phyloP scores from a whole-genome alignment of 139 green algal species.

The Coelastrella sp. region DNA sequence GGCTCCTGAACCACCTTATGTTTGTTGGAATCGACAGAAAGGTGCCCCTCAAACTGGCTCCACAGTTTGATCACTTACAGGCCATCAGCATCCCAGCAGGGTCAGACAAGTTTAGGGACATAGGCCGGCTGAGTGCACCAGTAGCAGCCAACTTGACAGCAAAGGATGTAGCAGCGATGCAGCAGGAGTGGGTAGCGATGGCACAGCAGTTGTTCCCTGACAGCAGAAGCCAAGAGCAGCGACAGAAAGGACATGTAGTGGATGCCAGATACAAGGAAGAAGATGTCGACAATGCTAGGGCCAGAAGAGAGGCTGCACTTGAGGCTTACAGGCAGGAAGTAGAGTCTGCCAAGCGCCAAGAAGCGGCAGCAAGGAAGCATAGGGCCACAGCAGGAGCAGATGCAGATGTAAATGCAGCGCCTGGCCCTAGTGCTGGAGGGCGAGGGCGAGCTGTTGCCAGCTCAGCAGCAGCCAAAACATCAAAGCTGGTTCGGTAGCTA shows the following conservation, averaged over 20 bases:
- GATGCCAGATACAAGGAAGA: slow-evolving; percentile 2
- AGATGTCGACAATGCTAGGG: slow-evolving; percentile 1
- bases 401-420: neutral
- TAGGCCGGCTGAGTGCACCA: slow-evolving; percentile 55
- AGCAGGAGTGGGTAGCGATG: slow-evolving; percentile 24
- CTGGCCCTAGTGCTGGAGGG: neutral
- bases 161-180: slow-evolving; percentile 3
- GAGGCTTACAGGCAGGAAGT: slow-evolving; percentile 29
- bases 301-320: slow-evolving; percentile 2
- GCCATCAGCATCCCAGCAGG: slow-evolving; percentile 63
- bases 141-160: neutral
- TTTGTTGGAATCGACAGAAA: slow-evolving; percentile 80
- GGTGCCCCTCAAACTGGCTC: slow-evolving; percentile 59
- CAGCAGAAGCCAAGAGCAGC: neutral
- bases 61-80: slow-evolving; percentile 56
- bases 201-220: neutral
- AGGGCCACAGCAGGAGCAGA: neutral
- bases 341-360: slow-evolving; percentile 8
- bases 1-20: slow-evolving; percentile 78
- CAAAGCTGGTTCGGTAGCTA: too few relatives aligned
- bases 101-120: slow-evolving; percentile 62
- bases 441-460: neutral
- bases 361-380: slow-evolving; percentile 23
- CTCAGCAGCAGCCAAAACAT: neutral
- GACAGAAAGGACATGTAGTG: neutral